phyloP scores from a whole-genome alignment of 768 basidiomycete genomes.

The Lentinula raphanica region DNA sequence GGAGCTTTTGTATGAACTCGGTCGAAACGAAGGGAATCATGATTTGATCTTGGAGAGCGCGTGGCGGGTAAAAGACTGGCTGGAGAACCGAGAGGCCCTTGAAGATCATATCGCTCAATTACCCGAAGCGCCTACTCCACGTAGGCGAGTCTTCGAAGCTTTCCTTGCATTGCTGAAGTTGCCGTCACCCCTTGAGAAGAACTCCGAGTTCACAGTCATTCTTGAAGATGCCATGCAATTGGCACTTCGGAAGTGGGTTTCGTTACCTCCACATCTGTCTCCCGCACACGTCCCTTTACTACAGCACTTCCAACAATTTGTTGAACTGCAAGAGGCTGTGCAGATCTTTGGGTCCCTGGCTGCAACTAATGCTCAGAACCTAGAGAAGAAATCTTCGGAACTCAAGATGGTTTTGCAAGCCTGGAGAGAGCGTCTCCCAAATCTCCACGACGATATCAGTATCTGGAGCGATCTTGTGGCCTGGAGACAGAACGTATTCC shows the following conservation, averaged over 20 bases:
- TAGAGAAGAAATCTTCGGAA: slow-evolving; percentile 93
- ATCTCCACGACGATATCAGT: slow-evolving; percentile 94
- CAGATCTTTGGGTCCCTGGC: slow-evolving; percentile 91
- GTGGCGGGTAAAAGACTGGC: slow-evolving; percentile 94
- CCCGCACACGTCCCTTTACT: slow-evolving; percentile 91
- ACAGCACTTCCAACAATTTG: slow-evolving; percentile 98
- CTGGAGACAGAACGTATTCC: slow-evolving; percentile 98
- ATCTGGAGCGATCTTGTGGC: slow-evolving; percentile 99
- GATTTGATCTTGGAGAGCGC: slow-evolving; percentile 93
- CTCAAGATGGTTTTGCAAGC: slow-evolving; percentile 94
- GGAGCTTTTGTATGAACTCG: slow-evolving; percentile 91
- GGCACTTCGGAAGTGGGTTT: slow-evolving; percentile 92
- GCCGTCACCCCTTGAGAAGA: slow-evolving; percentile 73
- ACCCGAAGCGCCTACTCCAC: slow-evolving; percentile 85
- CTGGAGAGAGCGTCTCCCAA: slow-evolving; percentile 95
- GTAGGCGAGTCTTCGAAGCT: slow-evolving; percentile 96
- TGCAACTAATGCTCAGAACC: slow-evolving; percentile 77
- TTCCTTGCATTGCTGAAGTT: slow-evolving; percentile 85
- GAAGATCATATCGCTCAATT: slow-evolving; percentile 79
- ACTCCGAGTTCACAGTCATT: slow-evolving; percentile 79
- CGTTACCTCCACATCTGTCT: slow-evolving; percentile 79
- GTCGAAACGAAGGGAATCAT: slow-evolving; percentile 81
- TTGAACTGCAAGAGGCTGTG: slow-evolving; percentile 93
- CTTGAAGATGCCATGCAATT: slow-evolving; percentile 97
- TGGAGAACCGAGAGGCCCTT: slow-evolving; percentile 66